Percentiles rank a stretch among this genome's conserved stretches.
Evolutionary conservation across 2,329 filamentous ascomycete genomes (phyloP).

Genomic region (Bipolaris sorokiniana): DNA sequence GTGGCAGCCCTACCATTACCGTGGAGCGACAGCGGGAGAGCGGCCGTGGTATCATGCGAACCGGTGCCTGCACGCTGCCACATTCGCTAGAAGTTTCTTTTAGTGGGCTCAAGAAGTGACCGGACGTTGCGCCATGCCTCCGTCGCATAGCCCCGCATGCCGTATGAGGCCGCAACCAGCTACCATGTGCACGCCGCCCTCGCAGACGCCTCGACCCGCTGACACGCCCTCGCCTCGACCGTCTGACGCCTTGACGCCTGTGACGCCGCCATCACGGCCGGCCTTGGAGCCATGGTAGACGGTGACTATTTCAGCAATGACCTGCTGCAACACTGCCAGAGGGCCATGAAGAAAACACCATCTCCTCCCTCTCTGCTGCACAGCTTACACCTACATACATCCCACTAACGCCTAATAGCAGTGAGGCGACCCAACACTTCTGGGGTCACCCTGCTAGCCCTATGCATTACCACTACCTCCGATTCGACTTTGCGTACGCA

Average conservation of each 20-base stretch:
- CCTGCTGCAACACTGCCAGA: not conserved
- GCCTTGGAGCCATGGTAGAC: not conserved
- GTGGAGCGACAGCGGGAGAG: slow-evolving; percentile 6
- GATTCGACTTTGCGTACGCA: not conserved
- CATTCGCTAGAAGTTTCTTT: slow-evolving; percentile 14
- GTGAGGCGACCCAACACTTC: slow-evolving; percentile 6
- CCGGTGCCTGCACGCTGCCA: slow-evolving; percentile 16
- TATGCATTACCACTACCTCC: not conserved
- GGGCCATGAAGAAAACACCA: not conserved
- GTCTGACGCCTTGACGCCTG: slow-evolving; percentile 10
- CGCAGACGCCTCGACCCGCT: slow-evolving; percentile 18
- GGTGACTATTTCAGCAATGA: not conserved
- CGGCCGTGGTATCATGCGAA: slow-evolving; percentile 24
- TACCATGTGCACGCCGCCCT: slow-evolving; percentile 21
- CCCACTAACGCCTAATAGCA: slow-evolving; percentile 3
- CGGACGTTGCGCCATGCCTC: slow-evolving; percentile 17
- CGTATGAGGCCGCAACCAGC: slow-evolving; percentile 9
- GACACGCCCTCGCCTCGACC: slow-evolving; percentile 6
- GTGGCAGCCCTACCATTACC: slow-evolving; percentile 15
- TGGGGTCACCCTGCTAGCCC: slow-evolving; percentile 4
- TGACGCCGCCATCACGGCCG: slow-evolving; percentile 7
- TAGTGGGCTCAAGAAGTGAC: slow-evolving; percentile 14
- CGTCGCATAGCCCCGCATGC: slow-evolving; percentile 25
- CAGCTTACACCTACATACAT: not conserved
- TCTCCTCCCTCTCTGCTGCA: not conserved